These are phyloP conservation scores for Lachancea lanzarotensis DNA, from an alignment of 805 yeast species.

Conservation along the genomic window DNA sequence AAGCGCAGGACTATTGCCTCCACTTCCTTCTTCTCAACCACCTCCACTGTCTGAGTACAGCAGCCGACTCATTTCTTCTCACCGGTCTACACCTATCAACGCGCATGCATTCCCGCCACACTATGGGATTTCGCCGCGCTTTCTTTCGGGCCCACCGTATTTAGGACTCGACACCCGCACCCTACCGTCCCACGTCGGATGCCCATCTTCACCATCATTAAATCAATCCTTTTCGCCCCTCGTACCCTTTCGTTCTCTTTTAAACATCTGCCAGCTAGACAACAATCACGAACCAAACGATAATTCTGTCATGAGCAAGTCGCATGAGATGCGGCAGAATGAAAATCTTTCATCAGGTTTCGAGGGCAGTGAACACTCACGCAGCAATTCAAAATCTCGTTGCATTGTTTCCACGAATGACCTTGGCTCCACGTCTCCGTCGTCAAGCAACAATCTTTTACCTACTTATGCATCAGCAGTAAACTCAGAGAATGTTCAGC, in stretches of 20 bases:
- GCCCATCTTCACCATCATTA: background rate
- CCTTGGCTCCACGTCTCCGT: too few relatives aligned
- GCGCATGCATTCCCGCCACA: conserved; percentile 1
- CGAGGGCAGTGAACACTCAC: too few relatives aligned
- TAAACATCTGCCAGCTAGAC: too few relatives aligned
- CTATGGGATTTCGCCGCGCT: background rate
- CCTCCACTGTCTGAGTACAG: background rate
- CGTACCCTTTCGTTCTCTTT: background rate
- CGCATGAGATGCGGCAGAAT: too few relatives aligned
- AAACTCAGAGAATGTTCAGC: background rate
- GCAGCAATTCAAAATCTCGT: too few relatives aligned
- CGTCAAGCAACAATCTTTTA: too few relatives aligned
- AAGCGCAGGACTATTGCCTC: background rate
- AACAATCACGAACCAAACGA: too few relatives aligned
- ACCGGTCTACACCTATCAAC: background rate
- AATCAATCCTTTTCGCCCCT: background rate
- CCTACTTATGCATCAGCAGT: too few relatives aligned
- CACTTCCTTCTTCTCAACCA: background rate
- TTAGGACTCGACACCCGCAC: background rate
- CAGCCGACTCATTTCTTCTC: background rate
- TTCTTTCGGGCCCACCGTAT: background rate
- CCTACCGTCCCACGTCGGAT: conserved; percentile 2
- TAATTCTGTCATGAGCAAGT: too few relatives aligned
- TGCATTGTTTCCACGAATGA: too few relatives aligned
- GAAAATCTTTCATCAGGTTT: too few relatives aligned